A percentile compares a stretch with the other conserved stretches of the same genome.
Conservation (phyloP, 1,284 basidiomycete species). For the Cutaneotrichosporon cutaneum region DNA sequence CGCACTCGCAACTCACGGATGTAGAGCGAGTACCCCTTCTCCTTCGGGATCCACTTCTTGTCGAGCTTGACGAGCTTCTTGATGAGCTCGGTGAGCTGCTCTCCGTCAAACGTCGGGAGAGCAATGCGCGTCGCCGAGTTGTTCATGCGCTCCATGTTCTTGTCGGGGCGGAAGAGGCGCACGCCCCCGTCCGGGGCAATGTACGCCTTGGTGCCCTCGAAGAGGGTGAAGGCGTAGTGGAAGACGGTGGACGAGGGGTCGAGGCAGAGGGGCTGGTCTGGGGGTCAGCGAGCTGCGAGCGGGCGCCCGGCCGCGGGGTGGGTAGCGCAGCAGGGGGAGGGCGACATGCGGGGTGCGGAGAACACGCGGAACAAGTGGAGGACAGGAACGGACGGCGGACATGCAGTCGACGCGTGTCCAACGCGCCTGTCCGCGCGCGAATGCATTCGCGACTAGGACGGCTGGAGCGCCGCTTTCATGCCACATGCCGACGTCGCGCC, state of each 20-base stretch:
- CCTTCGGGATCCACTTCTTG: constrained; percentile 87
- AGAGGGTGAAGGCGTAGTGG: constrained; percentile 79
- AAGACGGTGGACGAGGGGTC: constrained; percentile 84
- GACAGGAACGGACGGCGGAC: no score
- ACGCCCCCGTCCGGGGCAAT: constrained; percentile 73
- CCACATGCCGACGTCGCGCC: no score
- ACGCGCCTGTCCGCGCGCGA: no score
- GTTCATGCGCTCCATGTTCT: constrained; percentile 83
- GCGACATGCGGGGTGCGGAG: no score
- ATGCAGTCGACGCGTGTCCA: no score
- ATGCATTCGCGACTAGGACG: no score
- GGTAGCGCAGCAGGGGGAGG: not conserved
- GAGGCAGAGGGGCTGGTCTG: constrained; percentile 71
- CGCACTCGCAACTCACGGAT: constrained; percentile 58
- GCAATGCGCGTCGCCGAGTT: constrained; percentile 53
- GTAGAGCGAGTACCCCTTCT: constrained; percentile 88
- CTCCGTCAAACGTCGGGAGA: constrained; percentile 70
- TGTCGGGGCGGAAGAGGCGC: constrained; percentile 91
- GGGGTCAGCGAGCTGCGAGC: not conserved
- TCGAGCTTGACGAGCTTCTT: constrained; percentile 86
- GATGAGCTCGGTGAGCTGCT: constrained; percentile 76
- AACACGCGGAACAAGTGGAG: no score
- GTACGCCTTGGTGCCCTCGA: constrained; percentile 98
- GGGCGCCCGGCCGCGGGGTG: not conserved
- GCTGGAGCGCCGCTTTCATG: no score